Conservation (phyloP, 2,329 filamentous ascomycete genomes). For the Fusarium brachygibbosum region DNA sequence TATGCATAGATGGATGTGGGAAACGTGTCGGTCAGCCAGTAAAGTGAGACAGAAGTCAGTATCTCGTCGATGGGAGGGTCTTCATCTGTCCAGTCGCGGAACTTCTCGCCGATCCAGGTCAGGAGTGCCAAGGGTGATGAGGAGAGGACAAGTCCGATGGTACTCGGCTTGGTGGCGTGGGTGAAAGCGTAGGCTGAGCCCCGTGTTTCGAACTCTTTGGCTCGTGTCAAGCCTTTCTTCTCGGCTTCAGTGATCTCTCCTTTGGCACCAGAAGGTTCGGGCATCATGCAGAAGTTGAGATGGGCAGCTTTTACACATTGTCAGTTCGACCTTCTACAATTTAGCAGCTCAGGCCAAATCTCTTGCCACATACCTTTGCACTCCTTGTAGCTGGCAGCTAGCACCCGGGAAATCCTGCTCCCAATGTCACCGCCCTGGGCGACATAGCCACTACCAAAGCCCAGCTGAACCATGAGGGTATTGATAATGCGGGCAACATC, state of each 20-base stretch:
- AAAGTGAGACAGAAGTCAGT: not conserved
- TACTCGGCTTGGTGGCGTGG: slow-evolving; percentile 12
- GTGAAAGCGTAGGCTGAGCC: slow-evolving; percentile 4
- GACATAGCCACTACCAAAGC: slow-evolving; percentile 13
- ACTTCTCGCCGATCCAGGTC: slow-evolving; percentile 18
- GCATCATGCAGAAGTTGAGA: slow-evolving; percentile 6
- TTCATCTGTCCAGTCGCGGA: slow-evolving; percentile 10
- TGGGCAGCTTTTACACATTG: not conserved
- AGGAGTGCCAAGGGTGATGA: slow-evolving; percentile 11
- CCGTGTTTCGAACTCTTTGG: not conserved
- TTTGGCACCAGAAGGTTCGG: not conserved
- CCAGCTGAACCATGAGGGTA: slow-evolving; percentile 8
- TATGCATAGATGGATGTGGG: slow-evolving; percentile 12
- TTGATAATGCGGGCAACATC: slow-evolving; percentile 4
- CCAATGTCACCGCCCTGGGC: slow-evolving; percentile 14
- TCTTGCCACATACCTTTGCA: slow-evolving; percentile 1
- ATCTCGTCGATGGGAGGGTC: not conserved
- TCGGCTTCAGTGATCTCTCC: not conserved
- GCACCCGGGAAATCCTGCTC: not conserved
- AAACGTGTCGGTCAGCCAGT: slow-evolving; percentile 10
- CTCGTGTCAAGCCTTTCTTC: not conserved
- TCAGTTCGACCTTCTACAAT: too few relatives aligned
- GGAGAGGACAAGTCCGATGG: slow-evolving; percentile 3
- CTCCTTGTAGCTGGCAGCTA: not conserved
- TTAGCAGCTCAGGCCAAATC: too few relatives aligned